These are phyloP conservation scores for Coemansia sp. DNA, from an alignment of 192 early-diverging fungal genomes.

Conservation along the genomic window DNA sequence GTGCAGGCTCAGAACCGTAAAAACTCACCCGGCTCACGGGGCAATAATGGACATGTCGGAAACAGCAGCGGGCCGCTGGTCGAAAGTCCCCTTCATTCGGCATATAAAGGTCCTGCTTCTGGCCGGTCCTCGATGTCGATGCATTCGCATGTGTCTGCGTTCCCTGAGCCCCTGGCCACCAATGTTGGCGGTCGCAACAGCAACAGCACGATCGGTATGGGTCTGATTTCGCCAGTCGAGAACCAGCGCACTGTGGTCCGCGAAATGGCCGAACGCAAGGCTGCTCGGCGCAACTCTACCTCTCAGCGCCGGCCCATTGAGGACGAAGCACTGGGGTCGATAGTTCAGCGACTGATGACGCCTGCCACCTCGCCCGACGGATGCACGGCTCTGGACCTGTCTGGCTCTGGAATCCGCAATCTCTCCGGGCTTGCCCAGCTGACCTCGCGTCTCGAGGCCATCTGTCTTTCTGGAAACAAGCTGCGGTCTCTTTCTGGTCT, in stretches of 20 bases:
- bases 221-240: constrained; percentile 42
- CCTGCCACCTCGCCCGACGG: constrained; percentile 45
- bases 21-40: neutral
- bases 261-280: constrained; percentile 46
- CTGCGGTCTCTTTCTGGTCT: constrained; percentile 41
- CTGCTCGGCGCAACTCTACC: constrained; percentile 11
- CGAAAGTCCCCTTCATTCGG: constrained; percentile 10
- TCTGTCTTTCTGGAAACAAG: constrained; percentile 45
- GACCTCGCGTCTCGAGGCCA: constrained; percentile 45
- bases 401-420: constrained; percentile 46
- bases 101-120: constrained; percentile 19
- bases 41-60: neutral
- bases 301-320: constrained; percentile 25
- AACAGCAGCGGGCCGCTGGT: constrained; percentile 3
- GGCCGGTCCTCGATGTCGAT: constrained; percentile 42
- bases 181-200: constrained; percentile 1
- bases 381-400: constrained; percentile 41
- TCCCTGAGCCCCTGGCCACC: constrained; percentile 39
- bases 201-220: constrained; percentile 30
- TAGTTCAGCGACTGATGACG: constrained; percentile 49
- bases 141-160: constrained; percentile 38
- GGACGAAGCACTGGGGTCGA: constrained; percentile 48
- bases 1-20: constrained; percentile 8
- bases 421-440: constrained; percentile 42
- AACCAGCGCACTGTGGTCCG: constrained; percentile 37